These are phyloP conservation scores for Talaromyces trachyspermus DNA, from an alignment of 495 filamentous ascomycete species.

Conservation along the genomic window DNA sequence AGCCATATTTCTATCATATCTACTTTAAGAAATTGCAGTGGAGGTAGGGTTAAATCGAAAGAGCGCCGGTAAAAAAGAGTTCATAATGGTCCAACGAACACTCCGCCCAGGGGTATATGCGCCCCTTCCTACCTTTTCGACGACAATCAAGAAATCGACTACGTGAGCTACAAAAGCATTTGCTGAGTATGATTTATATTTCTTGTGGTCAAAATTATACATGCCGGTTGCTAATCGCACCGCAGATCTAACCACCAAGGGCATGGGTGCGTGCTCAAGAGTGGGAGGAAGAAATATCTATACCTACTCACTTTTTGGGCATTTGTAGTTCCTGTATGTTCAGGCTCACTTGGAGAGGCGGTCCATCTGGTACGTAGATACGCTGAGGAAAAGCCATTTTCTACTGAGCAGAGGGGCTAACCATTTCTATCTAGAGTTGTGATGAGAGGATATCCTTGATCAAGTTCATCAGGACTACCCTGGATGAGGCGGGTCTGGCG, in stretches of 20 bases:
- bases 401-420: neutral
- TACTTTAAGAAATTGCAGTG: too few relatives aligned
- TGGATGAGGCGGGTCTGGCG: constrained; percentile 14
- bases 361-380: constrained; percentile 13
- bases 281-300: neutral
- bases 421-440: constrained; percentile 9
- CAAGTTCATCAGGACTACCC: constrained; percentile 14
- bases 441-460: constrained; percentile 15
- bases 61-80: too few relatives aligned
- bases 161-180: constrained; percentile 16
- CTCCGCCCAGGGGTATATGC: constrained; percentile 16
- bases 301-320: too few relatives aligned
- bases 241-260: constrained; percentile 13
- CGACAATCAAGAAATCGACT: constrained; percentile 17
- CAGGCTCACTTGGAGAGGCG: constrained; percentile 17
- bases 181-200: constrained; percentile 11
- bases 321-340: constrained; percentile 18
- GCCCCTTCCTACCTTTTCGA: constrained; percentile 18
- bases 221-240: neutral
- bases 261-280: constrained; percentile 12
- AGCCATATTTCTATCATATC: too few relatives aligned
- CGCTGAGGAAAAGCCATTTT: neutral
- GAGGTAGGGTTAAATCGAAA: too few relatives aligned
- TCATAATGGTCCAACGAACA: constrained; percentile 9
- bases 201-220: neutral